Conservation (phyloP, 1,139 yeast species). For the Scheffersomyces stambukii region DNA sequence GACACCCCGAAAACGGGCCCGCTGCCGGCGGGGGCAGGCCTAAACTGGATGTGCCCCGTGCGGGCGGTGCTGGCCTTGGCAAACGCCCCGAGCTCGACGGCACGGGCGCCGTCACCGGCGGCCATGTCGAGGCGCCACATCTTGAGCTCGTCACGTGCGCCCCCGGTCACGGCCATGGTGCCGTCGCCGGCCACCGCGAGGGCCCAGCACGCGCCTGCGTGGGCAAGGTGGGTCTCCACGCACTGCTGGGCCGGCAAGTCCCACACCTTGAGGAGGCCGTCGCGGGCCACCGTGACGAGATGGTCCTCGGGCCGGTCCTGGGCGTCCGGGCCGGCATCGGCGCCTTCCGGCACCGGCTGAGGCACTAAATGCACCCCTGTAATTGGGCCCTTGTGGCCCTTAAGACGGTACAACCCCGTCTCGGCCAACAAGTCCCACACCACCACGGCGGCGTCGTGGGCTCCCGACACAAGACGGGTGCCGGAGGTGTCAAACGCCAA, state of each 20-base stretch:
- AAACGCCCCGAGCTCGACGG: slow-evolving; percentile 61
- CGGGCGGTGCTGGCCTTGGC: slow-evolving; percentile 80
- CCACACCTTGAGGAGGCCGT: slow-evolving; percentile 91
- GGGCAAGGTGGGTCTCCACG: slow-evolving; percentile 92
- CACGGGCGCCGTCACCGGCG: slow-evolving; percentile 47
- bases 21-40: slow-evolving; percentile 17
- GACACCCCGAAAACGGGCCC: slow-evolving; percentile 52
- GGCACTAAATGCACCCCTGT: too few relatives aligned
- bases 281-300: slow-evolving; percentile 76
- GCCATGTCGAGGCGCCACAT: slow-evolving; percentile 68
- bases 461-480: slow-evolving; percentile 81
- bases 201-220: slow-evolving; percentile 91
- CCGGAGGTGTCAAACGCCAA: slow-evolving; percentile 76
- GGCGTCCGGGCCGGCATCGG: slow-evolving; percentile 39
- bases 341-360: too few relatives aligned
- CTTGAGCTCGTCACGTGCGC: slow-evolving; percentile 77
- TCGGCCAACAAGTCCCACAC: slow-evolving; percentile 96
- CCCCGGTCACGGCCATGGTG: slow-evolving; percentile 60
- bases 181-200: slow-evolving; percentile 44
- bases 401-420: slow-evolving; percentile 77
- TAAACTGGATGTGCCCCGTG: slow-evolving; percentile 60
- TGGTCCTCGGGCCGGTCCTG: slow-evolving; percentile 62
- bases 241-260: slow-evolving; percentile 86
- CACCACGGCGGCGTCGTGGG: slow-evolving; percentile 77
- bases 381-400: slow-evolving; percentile 87